Evolutionary conservation across 2,329 filamentous ascomycete genomes (phyloP).

Genomic region (Calonectria pteridis): DNA sequence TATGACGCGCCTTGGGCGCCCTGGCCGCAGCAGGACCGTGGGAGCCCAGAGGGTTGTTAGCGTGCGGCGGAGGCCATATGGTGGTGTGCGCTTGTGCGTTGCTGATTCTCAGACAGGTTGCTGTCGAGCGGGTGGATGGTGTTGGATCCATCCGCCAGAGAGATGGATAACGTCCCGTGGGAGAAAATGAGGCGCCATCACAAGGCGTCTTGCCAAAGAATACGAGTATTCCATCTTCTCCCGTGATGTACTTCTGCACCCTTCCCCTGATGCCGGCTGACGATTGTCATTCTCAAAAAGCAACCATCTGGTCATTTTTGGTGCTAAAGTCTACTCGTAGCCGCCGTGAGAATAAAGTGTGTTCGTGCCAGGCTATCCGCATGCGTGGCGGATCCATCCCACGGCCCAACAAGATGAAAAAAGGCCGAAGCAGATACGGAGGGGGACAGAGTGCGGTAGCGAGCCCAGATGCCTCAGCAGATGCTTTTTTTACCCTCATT

Average conservation of each 20-base stretch:
- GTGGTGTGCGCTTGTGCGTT: constrained; percentile 6
- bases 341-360: background rate
- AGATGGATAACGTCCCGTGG: background rate
- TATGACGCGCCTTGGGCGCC: constrained; percentile 10
- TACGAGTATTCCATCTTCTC: background rate
- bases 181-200: constrained; percentile 17
- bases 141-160: background rate
- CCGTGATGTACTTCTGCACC: constrained; percentile 12
- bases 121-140: background rate
- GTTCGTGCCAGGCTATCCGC: background rate
- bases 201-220: background rate
- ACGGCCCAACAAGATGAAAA: background rate
- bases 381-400: constrained; percentile 14
- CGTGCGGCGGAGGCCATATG: constrained; percentile 2
- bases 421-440: constrained; percentile 1
- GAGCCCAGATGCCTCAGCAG: background rate
- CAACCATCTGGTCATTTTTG: background rate
- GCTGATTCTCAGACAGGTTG: background rate
- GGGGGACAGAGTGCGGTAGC: background rate
- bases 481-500: background rate
- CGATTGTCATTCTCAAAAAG: background rate
- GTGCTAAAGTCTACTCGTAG: background rate
- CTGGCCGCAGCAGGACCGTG: constrained; percentile 2
- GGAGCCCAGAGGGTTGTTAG: background rate
- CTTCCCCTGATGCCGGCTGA: constrained; percentile 1